phyloP scores from a whole-genome alignment of 2,329 filamentous ascomycete species.

The Aureobasidium sp. region DNA sequence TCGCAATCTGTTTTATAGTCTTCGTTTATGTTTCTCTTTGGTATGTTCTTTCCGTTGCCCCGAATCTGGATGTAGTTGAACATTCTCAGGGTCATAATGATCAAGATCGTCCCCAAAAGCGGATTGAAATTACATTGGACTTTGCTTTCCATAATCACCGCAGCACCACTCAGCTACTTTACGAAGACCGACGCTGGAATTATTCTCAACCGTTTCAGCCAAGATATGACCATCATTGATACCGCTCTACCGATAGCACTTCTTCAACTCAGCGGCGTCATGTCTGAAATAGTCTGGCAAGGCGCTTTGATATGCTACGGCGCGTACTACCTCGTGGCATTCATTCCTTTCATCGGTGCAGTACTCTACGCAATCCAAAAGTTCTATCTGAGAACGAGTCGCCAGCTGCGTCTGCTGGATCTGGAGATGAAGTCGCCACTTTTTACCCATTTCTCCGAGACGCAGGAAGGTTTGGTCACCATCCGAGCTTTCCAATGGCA shows the following conservation, averaged over 20 bases:
- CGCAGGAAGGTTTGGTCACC: constrained; percentile 41
- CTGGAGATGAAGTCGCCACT: constrained; percentile 46
- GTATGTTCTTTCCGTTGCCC: background rate
- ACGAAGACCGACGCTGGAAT: background rate
- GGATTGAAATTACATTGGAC: background rate
- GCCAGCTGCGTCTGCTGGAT: constrained; percentile 47
- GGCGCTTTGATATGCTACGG: background rate
- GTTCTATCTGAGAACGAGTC: constrained; percentile 42
- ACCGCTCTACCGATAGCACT: constrained; percentile 13
- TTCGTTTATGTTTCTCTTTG: background rate
- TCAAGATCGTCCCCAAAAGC: background rate
- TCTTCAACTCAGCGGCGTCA: constrained; percentile 6
- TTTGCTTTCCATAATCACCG: background rate
- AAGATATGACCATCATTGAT: constrained; percentile 43
- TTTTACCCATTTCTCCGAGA: constrained; percentile 47
- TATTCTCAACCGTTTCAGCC: constrained; percentile 30
- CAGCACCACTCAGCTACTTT: background rate
- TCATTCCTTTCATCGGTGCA: background rate
- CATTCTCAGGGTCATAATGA: background rate
- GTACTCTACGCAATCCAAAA: constrained; percentile 32
- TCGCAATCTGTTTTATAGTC: background rate
- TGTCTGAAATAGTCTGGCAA: background rate
- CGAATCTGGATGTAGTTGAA: background rate
- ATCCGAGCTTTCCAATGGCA: constrained; percentile 48
- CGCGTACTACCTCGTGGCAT: background rate